phyloP scores from a whole-genome alignment of 1,139 yeast species.

The Scheffersomyces titani region DNA sequence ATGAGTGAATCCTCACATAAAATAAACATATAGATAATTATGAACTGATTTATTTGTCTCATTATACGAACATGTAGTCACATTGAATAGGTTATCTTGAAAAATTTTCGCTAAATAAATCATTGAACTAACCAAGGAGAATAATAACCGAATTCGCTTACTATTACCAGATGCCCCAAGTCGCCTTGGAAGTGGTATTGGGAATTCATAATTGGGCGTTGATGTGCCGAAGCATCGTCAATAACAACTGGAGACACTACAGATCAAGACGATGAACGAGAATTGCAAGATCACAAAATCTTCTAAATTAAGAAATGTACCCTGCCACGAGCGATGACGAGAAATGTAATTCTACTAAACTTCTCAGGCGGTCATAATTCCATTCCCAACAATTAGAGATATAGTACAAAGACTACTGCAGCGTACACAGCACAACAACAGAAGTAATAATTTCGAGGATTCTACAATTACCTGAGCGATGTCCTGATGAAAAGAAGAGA shows the following conservation, averaged over 20 bases:
- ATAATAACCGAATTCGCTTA: neutral
- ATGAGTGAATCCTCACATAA: constrained; percentile 1
- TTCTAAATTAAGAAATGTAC: neutral
- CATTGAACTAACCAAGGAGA: neutral
- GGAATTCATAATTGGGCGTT: neutral
- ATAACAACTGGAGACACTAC: neutral
- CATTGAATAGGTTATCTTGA: neutral
- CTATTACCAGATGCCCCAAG: neutral
- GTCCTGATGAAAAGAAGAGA: neutral
- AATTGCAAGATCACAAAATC: too few relatives aligned
- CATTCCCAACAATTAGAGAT: neutral
- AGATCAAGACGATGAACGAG: neutral
- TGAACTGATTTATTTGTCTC: neutral
- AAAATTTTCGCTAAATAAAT: neutral
- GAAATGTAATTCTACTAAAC: neutral
- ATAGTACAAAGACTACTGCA: neutral
- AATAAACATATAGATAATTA: too few relatives aligned
- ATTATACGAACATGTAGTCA: neutral
- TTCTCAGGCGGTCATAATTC: neutral
- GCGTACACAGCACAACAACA: neutral
- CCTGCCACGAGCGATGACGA: neutral
- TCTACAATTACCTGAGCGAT: neutral
- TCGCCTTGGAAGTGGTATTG: neutral
- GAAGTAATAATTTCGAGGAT: neutral
- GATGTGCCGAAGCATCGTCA: neutral